These are phyloP conservation scores for Suhomyces xylopsoci DNA, from an alignment of 805 yeast genomes.

Conservation along the genomic window DNA sequence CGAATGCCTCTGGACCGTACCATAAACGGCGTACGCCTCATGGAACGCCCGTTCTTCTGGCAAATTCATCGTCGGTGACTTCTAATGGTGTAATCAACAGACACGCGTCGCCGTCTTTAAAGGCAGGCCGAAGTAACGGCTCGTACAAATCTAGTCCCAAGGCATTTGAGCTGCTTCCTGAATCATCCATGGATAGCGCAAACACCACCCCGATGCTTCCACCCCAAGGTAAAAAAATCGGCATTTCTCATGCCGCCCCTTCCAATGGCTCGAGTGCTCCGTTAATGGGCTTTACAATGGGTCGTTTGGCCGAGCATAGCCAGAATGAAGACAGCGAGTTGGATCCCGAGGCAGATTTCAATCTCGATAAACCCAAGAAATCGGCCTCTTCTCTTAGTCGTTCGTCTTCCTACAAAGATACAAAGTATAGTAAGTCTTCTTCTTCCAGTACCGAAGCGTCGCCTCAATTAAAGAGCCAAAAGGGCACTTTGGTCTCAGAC, in stretches of 20 bases:
- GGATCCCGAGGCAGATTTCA: not conserved
- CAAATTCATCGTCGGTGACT: constrained; percentile 13
- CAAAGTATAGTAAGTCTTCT: constrained; percentile 2
- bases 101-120: constrained; percentile 2
- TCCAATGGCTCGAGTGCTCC: constrained; percentile 20
- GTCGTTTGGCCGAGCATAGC: constrained; percentile 37
- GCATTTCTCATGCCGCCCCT: constrained; percentile 12
- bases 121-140: not conserved
- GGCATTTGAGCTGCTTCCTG: constrained; percentile 29
- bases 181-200: constrained; percentile 16
- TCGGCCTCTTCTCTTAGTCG: not conserved
- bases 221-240: constrained; percentile 32
- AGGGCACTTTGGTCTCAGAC: constrained; percentile 1
- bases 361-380: not conserved
- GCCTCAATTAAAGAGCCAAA: constrained; percentile 6
- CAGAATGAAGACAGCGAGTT: constrained; percentile 9
- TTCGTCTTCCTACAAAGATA: not conserved
- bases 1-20: not conserved
- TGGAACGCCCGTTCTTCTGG: constrained; percentile 39
- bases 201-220: constrained; percentile 35
- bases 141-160: not conserved
- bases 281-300: constrained; percentile 47
- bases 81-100: not conserved
- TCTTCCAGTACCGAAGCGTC: constrained; percentile 12
- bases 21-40: constrained; percentile 43